Conservation (phyloP, 2,329 filamentous ascomycete genomes). For the Dactylellina drechsleri region DNA sequence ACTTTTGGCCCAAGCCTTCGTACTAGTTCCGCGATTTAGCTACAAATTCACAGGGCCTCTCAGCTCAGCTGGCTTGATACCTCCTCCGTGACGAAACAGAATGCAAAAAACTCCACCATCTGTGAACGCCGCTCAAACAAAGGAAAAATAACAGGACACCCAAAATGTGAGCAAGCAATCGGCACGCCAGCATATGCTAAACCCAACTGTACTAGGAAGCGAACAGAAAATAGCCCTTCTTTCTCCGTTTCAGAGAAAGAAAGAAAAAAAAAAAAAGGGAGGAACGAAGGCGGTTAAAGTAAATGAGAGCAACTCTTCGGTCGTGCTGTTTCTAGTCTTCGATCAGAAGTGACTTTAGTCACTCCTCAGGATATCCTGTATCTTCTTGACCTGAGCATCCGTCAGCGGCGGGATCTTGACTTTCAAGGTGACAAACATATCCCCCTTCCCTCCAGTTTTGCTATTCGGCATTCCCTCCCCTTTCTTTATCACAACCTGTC, state of each 20-base stretch:
- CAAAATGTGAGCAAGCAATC: conserved; percentile 9
- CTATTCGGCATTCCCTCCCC: conserved; percentile 53
- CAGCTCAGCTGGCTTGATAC: neutral
- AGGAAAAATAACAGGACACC: conserved; percentile 1
- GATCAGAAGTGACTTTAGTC: neutral
- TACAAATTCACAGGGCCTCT: neutral
- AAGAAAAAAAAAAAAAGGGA: neutral
- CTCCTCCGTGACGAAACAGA: neutral
- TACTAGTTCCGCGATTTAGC: neutral
- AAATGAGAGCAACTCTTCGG: neutral
- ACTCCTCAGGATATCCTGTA: conserved; percentile 44
- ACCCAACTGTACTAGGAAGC: conserved; percentile 28
- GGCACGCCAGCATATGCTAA: conserved; percentile 19
- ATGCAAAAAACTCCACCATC: conserved; percentile 2
- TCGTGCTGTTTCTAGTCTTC: neutral
- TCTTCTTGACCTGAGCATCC: conserved; percentile 40
- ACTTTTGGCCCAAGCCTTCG: too few relatives aligned
- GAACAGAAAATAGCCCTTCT: neutral
- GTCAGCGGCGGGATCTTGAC: conserved; percentile 51
- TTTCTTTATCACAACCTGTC: conserved; percentile 47
- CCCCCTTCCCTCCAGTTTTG: conserved; percentile 47
- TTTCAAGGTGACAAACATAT: conserved; percentile 48
- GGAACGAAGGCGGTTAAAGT: neutral
- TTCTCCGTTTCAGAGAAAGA: neutral
- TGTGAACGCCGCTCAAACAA: conserved; percentile 13